Evolutionary conservation across 2,329 filamentous ascomycete species (phyloP).

Genomic region (Aspergillus flavus): DNA sequence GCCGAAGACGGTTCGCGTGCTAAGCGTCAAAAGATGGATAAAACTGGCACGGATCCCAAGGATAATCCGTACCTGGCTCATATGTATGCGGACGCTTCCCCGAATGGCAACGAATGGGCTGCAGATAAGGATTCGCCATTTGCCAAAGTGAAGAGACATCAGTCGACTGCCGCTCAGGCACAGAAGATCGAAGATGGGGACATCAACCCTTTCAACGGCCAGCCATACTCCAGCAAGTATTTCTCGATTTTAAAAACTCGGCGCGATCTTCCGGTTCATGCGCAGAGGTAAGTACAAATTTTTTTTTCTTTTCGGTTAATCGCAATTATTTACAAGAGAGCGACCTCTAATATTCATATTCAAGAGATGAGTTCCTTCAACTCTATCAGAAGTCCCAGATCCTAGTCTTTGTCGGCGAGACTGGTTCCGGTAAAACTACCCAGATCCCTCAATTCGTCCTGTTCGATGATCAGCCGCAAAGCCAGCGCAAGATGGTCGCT

Average conservation of each 20-base stretch:
- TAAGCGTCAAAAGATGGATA: conserved; percentile 59
- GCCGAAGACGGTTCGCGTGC: conserved; percentile 52
- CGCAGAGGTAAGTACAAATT: conserved; percentile 68
- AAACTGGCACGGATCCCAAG: conserved; percentile 53
- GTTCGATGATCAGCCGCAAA: conserved; percentile 91
- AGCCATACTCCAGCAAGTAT: conserved; percentile 78
- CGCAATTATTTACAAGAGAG: not conserved
- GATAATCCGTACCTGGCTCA: conserved; percentile 91
- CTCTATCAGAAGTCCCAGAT: conserved; percentile 95
- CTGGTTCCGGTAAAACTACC: conserved; percentile 98
- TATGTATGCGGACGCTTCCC: conserved; percentile 65
- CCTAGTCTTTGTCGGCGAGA: conserved; percentile 97
- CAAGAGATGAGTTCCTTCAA: conserved; percentile 84
- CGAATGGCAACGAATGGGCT: conserved; percentile 31
- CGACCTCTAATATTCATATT: not conserved
- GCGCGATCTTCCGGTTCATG: conserved; percentile 85
- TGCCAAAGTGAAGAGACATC: conserved; percentile 71
- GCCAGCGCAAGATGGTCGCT: conserved; percentile 84
- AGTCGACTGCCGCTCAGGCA: conserved; percentile 77
- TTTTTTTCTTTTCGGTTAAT: not conserved
- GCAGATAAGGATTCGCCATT: conserved; percentile 54
- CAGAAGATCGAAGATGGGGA: conserved; percentile 75
- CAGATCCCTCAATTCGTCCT: conserved; percentile 99
- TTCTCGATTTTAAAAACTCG: conserved; percentile 84
- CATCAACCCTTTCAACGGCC: conserved; percentile 81